Evolutionary conservation across 2,329 filamentous ascomycete genomes (phyloP), one percentile per base, ranked within the genome.

Genomic region (Dactylonectria estremocensis): DNA sequence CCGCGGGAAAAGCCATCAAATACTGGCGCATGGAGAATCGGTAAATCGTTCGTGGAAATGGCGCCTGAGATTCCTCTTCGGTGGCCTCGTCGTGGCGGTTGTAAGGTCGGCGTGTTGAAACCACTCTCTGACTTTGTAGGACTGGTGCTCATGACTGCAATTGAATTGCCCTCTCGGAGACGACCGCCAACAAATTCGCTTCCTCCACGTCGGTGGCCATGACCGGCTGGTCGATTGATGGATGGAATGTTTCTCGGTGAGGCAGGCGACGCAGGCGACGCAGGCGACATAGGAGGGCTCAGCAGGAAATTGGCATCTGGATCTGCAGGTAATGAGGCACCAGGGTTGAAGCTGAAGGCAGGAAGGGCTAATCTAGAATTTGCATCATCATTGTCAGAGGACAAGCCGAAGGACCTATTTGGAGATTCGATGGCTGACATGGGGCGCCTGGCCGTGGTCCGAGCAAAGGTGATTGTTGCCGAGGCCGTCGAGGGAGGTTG

Each of bases 141-240:
- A 74, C 91, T 94, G 13, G 89, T 88, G 79, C 89, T 93, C 82
- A 93, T 85, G 8, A 89, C 82, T 10, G 88, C 87, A 56, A 90
- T 89, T 0, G 87, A 84, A 54, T 87, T 88, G 13, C 88, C 83
- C 80, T 86, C 80, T 73, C 89, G 84, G 72, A 87, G 82, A 73
- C 92, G 92, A 8, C 92, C 93, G 43, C 94, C 94, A 53, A 97
- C 93, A 76, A 97, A 95, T 78, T 97, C 95, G 78, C 95, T 97
- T 31, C 91, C 92, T 61, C 93, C 93, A 75, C 95, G 89, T 74
- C 91, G 88, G 79, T 97, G 95, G 33, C 92, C 91, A 77, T 95
- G 93, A 22, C 91, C 90, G 35, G 83, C 82, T 24, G 87, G 83
- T 67, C 89, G 86, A 20, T 87, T 84, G 18, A 90, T 86, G 7